Evolutionary conservation across 1,139 yeast species (phyloP), one percentile per base, ranked within the genome.

Genomic region (Geotrichum bryndzae): DNA sequence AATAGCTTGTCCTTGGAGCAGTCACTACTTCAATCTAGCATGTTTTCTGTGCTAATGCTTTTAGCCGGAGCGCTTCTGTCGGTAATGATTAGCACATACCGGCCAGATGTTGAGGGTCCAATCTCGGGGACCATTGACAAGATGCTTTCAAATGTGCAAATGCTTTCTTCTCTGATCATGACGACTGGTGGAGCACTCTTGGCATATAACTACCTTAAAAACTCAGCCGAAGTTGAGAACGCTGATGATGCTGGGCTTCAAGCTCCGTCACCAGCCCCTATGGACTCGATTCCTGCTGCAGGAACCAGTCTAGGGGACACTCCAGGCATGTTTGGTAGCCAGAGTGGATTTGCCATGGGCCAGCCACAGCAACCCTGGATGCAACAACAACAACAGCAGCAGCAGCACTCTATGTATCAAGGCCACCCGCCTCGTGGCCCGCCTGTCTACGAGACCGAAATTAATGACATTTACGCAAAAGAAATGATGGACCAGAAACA

Each of bases 91-190:
- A 27, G 59, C 38, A 27, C 55, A 31, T 53, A 22, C 33, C 45
- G 62, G 22, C 62, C 59, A 5, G 48, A n/a, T 13, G 57, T 53
- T 11, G 56, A 53, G 10, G 62, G 62, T 5, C 62, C 62, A 15
- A 56, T 60, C 33, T 52, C 59, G 13, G 59, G 55, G 8, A 56
- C 50, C n/a, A 31, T 60, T 25, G 53, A 60, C 53, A 56, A 41
- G 35, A 38, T 54, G 13, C 45, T 60, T 2, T 27, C 51, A 29
- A 60, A 60, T 53, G 18, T 60, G 10, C 62, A 60, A 54, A 41
- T 56, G 15, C 38, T 58, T n/a, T 51, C 62, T n/a, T 18, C 53
- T 13, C 23, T 53, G 45, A 45, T 53, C n/a, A 46, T 57, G 27
- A 22, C 52, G 6, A 25, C 33, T 11, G 29, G 55, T 53, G 48